Conservation (phyloP, 2,329 filamentous ascomycete species). For the Xylariales sp. region DNA sequence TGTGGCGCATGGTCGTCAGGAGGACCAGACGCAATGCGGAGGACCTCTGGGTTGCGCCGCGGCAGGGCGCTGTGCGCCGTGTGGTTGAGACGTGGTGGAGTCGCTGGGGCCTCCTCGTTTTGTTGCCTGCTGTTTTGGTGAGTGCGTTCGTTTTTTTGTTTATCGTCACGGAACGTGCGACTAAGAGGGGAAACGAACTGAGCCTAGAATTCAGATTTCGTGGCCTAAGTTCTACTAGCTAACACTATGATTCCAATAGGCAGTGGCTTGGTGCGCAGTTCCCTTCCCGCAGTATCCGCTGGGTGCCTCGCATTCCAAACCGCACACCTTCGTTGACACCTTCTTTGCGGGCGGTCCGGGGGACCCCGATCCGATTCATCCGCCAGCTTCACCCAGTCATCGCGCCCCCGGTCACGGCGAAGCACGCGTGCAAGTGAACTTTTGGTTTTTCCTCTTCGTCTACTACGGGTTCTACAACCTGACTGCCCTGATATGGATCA, state of each 20-base stretch:
- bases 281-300: conserved; percentile 73
- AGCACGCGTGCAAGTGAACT: conserved; percentile 73
- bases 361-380: conserved; percentile 9
- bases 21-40: conserved; percentile 52
- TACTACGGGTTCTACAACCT: conserved; percentile 78
- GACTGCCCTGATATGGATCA: conserved; percentile 76
- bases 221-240: conserved; percentile 11
- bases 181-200: background rate
- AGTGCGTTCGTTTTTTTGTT: conserved; percentile 47
- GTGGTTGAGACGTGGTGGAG: conserved; percentile 73
- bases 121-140: conserved; percentile 71
- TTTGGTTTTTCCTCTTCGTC: conserved; percentile 77
- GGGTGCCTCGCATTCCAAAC: conserved; percentile 53
- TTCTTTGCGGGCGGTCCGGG: conserved; percentile 9
- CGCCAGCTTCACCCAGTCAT: conserved; percentile 47
- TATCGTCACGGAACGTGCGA: background rate
- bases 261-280: conserved; percentile 72
- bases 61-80: conserved; percentile 66
- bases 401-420: conserved; percentile 71
- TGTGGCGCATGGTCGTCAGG: conserved; percentile 52
- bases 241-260: conserved; percentile 53
- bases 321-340: conserved; percentile 33
- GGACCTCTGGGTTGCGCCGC: conserved; percentile 71
- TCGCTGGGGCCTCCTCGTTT: conserved; percentile 69
- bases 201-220: background rate